Base-by-base conservation (phyloP, 2,329 filamentous ascomycete species). In the Mycogone perniciosa region DNA sequence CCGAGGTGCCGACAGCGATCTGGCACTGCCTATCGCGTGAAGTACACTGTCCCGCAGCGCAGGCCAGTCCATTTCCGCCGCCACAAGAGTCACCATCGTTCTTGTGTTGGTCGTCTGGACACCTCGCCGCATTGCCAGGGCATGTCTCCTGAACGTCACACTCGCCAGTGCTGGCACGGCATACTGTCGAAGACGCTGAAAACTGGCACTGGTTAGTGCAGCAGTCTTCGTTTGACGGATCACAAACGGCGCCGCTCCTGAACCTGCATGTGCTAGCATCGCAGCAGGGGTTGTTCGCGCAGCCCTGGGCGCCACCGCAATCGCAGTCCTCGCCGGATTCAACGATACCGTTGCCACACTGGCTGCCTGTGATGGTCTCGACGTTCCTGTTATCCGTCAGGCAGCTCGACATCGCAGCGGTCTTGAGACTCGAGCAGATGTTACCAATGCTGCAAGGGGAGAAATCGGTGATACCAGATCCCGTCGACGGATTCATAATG, bases 331-430 rank as follows among this genome's bases (percentile, higher is more conserved):
- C 93, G 56, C 89, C 93, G 13, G 80, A 75, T 70, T 97, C 93
- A 46, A 99, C 93, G 57, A 99, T 97, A 48, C 93, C 93, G 68
- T 99, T 99, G 52, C 93, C 93, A 68, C 93, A 99, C 64, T 91
- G 85, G 59, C 85, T 86, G 49, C 86, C 88, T 0, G 84, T 86
- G 59, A 95, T 88, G 30, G 87, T 93, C 31, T 81, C 79, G 43
- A 99, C 83, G 57, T 88, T 84, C 59, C 81, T 83, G 74, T 99
- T 99, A 67, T 88, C 84, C n/a, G 82, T 85, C 40, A 99, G 74
- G 67, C 93, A 99, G 29, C 64, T 70, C 0, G 82, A 83, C 55
- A 88, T 86, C 66, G 95, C 85, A 55, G 84, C 87, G 62, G 86
- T 86, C 47, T 80, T 82, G 56, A 99, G 76, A 31, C 89, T 90